These are phyloP conservation scores for Biscogniauxia sp. DNA, from an alignment of 2,329 filamentous ascomycete genomes.

Conservation along the genomic window DNA sequence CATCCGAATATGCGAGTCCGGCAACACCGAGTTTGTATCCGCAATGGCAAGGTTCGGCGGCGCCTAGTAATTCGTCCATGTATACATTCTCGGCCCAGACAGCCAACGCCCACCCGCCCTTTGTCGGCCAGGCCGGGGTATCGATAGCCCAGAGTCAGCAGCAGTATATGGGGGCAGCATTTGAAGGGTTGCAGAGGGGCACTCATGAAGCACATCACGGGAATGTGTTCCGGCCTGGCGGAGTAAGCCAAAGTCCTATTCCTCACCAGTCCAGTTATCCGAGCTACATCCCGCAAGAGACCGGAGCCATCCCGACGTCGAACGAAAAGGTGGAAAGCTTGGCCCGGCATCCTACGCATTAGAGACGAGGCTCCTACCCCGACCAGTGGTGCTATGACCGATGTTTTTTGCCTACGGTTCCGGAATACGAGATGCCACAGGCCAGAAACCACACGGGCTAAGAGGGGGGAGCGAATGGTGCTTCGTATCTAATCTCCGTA, in stretches of 20 bases:
- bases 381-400: neutral
- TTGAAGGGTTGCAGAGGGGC: conserved; percentile 30
- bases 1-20: conserved; percentile 45
- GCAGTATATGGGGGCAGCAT: conserved; percentile 26
- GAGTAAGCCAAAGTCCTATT: conserved; percentile 15
- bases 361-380: neutral
- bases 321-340: conserved; percentile 15
- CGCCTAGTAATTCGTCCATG: conserved; percentile 40
- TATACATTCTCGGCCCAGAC: conserved; percentile 47
- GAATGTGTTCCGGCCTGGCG: conserved; percentile 25
- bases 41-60: conserved; percentile 45
- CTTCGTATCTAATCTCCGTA: neutral
- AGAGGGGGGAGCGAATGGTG: neutral
- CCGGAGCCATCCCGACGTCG: conserved; percentile 10
- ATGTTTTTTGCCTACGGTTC: neutral
- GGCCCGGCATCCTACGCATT: conserved; percentile 15
- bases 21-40: conserved; percentile 40
- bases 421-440: neutral
- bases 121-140: conserved; percentile 29
- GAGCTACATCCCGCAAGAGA: conserved; percentile 18
- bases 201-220: conserved; percentile 27
- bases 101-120: conserved; percentile 25
- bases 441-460: neutral
- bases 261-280: conserved; percentile 16
- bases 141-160: conserved; percentile 26